Conservation (phyloP, 2,329 filamentous ascomycete genomes). For the Ciborinia camelliae region DNA sequence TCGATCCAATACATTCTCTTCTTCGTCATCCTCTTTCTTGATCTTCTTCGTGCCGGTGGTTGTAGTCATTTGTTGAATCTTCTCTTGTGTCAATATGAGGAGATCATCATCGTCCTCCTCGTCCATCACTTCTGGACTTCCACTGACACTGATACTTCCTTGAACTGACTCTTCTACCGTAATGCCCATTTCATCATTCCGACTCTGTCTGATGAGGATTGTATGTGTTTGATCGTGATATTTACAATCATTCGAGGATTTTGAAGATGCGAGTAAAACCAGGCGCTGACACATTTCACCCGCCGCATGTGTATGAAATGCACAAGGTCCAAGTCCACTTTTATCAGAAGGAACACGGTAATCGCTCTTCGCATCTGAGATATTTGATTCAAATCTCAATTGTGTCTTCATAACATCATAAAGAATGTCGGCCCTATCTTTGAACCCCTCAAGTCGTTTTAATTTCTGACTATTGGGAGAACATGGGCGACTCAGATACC, state of each 20-base stretch:
- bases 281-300: not conserved
- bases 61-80: not conserved
- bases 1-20: not conserved
- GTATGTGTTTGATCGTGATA: too few species aligned
- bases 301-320: slow-evolving; percentile 10
- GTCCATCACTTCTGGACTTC: not conserved
- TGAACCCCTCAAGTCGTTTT: not conserved
- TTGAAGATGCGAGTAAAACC: not conserved
- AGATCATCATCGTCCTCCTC: not conserved
- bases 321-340: slow-evolving; percentile 1
- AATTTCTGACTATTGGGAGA: not conserved
- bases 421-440: slow-evolving; percentile 13
- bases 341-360: slow-evolving; percentile 2
- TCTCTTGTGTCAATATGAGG: not conserved
- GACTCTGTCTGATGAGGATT: not conserved
- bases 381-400: slow-evolving; percentile 3
- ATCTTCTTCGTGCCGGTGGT: not conserved
- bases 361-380: not conserved
- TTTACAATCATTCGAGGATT: too few species aligned
- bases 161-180: not conserved
- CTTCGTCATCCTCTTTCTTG: not conserved
- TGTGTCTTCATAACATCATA: slow-evolving; percentile 9
- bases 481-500: not conserved
- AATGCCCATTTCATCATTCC: not conserved
- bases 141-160: not conserved